Base-by-base conservation (phyloP, 306 rosid genomes). In the Cucurbita maxima region DNA sequence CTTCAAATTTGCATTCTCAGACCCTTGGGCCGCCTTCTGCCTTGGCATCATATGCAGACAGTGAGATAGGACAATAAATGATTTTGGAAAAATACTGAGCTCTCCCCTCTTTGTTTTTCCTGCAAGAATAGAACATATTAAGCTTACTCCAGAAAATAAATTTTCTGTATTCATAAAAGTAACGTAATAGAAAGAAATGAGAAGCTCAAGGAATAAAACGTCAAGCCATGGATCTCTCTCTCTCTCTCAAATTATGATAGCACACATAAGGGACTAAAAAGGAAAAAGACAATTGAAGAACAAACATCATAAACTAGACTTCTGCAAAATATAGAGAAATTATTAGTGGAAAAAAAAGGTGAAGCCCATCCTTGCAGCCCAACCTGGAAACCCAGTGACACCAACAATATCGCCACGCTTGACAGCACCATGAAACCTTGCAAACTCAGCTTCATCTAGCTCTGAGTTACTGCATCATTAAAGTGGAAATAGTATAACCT, bases 71-170 rank as follows among this genome's bases (percentile, higher is more conserved):
- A 83, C 84, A 36, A 81, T 64, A 76, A 89, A 86, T 47, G 85
- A 82, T 79, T 74, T 85, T 50, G 94, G 96, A 69, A 92, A 92
- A 67, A 91, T 87, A 82, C 96, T 92, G 16, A 89, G 86, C 80
- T 92, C 96, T 72, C 97, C 97, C 71, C 86, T 92, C 81, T 89
- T 92, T 74, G 92, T 92, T 86, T 92, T 92, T 19, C 97, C 97
- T 92, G 79, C 18, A 78, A 55, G 6, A 13, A 12, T 18, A 25
- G 15, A 40, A 69, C 34, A 12, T 68, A 47, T 62, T 50, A 38
- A 60, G n/a, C 30, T 10, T 38, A 62, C 70, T 16, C 8, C 38
- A 34, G 70, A 62, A 19, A 8, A 38, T 62, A 50, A 2, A 6
- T 7, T 14, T 62, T 40, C 44, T 1, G 4, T 41, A 16, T 62